Base-by-base conservation (phyloP, 148 eudicot genomes). In the Nepenthes gracilis region DNA sequence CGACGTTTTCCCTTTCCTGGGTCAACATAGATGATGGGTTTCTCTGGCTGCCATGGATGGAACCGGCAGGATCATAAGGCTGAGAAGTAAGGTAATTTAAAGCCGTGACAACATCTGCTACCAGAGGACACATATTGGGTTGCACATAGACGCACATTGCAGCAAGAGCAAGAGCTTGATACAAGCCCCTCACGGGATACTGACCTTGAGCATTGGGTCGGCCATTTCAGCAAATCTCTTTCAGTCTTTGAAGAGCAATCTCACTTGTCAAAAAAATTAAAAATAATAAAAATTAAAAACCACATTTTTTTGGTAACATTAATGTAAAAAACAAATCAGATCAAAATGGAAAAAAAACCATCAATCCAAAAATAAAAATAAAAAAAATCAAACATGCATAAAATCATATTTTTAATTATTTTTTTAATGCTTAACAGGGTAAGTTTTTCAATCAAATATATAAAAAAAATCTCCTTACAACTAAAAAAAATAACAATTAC, bases 131-230 rank as follows among this genome's bases (percentile, higher is more conserved):
- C 82, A 72, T 15, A 58, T 43, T 71, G 36, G 96, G 84, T 43
- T 83, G 69, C 59, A 81, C 93, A 33, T 85, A 85, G 36, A 85
- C 81, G 55, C 93, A 89, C 96, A 83, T 78, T 67, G 90, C 90
- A 7, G 93, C 85, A 32, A 89, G 70, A 55, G 93, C 85, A 43
- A 89, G 79, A 10, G 87, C 93, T 67, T 85, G 93, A 66, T 83
- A 83, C 66, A 89, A 69, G 6, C 87, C 89, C 53, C 87, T 77
- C 10, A 68, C 64, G 1, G 89, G 93, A 61, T 77, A 85, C 38
- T 75, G 74, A 10, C 87, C 93, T 62, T 72, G 63, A 89, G 82
- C 3, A 63, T 70, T 1, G 93, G 96, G 68, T 89, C 93, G 0
- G 75, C 96, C 85, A 89, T 85, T 63, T 74, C 70, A 7, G 71